phyloP scores from a whole-genome alignment of 352 stramenopile genomes.

The Aphanomyces cochlioides region DNA sequence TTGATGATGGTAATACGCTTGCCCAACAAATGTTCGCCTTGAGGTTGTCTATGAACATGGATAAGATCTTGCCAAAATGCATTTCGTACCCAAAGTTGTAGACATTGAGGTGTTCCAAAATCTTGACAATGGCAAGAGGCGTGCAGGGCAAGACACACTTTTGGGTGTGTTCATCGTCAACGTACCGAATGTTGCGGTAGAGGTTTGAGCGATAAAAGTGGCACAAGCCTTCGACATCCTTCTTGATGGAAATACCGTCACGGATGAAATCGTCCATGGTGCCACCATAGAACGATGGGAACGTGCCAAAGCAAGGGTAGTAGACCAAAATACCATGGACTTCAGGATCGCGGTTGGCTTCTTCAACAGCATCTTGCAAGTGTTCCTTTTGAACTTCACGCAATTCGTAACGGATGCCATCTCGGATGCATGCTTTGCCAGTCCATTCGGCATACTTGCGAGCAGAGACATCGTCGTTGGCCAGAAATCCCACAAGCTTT shows the following conservation, averaged over 20 bases:
- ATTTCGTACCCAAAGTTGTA: constrained; percentile 65
- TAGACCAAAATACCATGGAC: constrained; percentile 98
- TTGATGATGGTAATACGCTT: constrained; percentile 95
- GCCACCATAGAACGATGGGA: constrained; percentile 94
- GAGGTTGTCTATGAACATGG: constrained; percentile 34
- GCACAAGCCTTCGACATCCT: constrained; percentile 96
- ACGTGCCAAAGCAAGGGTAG: constrained; percentile 97
- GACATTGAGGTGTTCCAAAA: constrained; percentile 88
- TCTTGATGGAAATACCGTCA: constrained; percentile 94
- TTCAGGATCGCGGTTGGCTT: constrained; percentile 90
- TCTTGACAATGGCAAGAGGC: constrained; percentile 93
- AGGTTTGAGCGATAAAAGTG: constrained; percentile 96
- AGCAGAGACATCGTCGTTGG: constrained; percentile 92
- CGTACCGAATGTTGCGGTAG: constrained; percentile 96
- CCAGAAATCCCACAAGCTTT: constrained; percentile 89
- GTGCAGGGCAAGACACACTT: constrained; percentile 98
- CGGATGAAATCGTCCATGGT: constrained; percentile 97
- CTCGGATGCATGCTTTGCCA: constrained; percentile 89
- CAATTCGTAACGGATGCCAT: constrained; percentile 97
- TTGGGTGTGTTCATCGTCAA: constrained; percentile 85
- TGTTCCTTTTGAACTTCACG: constrained; percentile 91
- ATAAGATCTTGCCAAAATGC: background rate
- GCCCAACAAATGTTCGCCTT: constrained; percentile 66
- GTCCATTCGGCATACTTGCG: constrained; percentile 98
- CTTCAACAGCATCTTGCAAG: constrained; percentile 89